Evolutionary conservation across 352 stramenopile genomes (phyloP).

Genomic region (Aphanomyces cochlioides): DNA sequence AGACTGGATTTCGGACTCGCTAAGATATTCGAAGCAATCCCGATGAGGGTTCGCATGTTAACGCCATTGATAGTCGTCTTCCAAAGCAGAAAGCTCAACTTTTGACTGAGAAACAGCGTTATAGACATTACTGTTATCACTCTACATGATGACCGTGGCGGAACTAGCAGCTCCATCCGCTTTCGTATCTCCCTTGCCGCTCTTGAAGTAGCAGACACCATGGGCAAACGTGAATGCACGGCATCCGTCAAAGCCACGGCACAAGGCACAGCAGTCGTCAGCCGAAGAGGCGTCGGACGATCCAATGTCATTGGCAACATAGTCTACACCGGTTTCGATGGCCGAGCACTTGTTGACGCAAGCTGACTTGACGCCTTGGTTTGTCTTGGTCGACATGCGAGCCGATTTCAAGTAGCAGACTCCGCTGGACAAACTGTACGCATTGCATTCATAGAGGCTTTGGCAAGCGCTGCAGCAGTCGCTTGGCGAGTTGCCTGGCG

Average conservation of each 20-base stretch:
- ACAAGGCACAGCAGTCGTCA: conserved; percentile 26
- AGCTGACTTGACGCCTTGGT: background rate
- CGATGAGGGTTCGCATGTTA: too few relatives aligned
- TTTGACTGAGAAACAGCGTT: too few relatives aligned
- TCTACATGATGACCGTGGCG: conserved; percentile 4
- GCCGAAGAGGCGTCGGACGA: background rate
- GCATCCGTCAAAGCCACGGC: conserved; percentile 18
- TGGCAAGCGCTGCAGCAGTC: too few relatives aligned
- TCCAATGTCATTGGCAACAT: conserved; percentile 34
- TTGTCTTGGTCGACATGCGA: too few relatives aligned
- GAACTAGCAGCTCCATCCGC: conserved; percentile 21
- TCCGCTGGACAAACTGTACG: too few relatives aligned
- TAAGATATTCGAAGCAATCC: too few relatives aligned
- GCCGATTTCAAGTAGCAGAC: too few relatives aligned
- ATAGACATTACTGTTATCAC: background rate
- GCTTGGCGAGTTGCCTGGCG: too few relatives aligned
- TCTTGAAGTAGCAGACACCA: conserved; percentile 29
- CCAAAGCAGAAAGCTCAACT: too few relatives aligned
- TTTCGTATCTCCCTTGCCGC: conserved; percentile 17
- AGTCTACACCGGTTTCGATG: conserved; percentile 35
- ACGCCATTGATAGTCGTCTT: too few relatives aligned
- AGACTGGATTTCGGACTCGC: too few relatives aligned
- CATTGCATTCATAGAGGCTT: too few relatives aligned
- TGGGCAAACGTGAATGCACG: conserved; percentile 13
- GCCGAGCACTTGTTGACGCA: conserved; percentile 37